These are phyloP conservation scores for Pleurotus ostreatus DNA, from an alignment of 768 basidiomycete genomes.

Conservation along the genomic window DNA sequence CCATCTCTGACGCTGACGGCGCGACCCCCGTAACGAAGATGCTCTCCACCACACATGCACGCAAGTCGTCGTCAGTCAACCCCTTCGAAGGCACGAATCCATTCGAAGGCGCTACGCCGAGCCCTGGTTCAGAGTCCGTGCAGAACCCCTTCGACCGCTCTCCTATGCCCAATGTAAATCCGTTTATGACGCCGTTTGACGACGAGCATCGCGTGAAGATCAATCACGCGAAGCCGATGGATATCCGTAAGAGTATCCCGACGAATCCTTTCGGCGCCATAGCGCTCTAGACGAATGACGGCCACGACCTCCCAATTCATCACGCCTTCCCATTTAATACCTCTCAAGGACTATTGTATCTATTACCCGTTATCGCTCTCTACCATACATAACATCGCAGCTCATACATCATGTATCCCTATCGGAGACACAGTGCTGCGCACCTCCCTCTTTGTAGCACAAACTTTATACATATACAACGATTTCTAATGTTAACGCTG, in stretches of 20 bases:
- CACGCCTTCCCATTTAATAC: neutral
- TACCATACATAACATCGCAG: neutral
- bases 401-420: slow-evolving; percentile 1
- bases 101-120: slow-evolving; percentile 9
- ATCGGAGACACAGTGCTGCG: slow-evolving; percentile 4
- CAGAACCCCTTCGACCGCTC: slow-evolving; percentile 5
- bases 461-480: neutral
- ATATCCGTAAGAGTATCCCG: slow-evolving; percentile 39
- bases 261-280: slow-evolving; percentile 48
- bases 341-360: slow-evolving; percentile 2
- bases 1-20: slow-evolving; percentile 13
- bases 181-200: slow-evolving; percentile 79
- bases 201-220: slow-evolving; percentile 49
- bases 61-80: slow-evolving; percentile 36
- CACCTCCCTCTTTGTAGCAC: slow-evolving; percentile 7
- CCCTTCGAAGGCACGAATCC: slow-evolving; percentile 6
- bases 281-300: slow-evolving; percentile 14
- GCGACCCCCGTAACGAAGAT: slow-evolving; percentile 41
- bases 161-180: slow-evolving; percentile 20
- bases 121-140: slow-evolving; percentile 1
- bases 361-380: neutral
- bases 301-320: too few relatives aligned
- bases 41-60: slow-evolving; percentile 38
- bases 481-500: neutral
- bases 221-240: slow-evolving; percentile 18